Evolutionary conservation across 2,329 filamentous ascomycete species (phyloP).

Genomic region (Mariannaea sp.): DNA sequence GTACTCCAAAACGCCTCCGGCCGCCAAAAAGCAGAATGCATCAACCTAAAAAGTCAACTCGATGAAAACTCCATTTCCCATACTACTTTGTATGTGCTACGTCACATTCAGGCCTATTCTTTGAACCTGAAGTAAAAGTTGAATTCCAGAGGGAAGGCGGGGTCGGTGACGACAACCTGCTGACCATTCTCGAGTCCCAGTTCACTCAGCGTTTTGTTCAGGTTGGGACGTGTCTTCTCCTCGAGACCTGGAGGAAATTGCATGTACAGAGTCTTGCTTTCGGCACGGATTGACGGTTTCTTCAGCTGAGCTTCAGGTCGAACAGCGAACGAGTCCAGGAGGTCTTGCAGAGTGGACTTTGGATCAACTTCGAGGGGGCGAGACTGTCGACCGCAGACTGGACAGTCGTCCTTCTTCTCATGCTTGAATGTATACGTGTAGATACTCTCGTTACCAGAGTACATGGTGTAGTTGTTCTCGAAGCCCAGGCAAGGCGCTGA

Average conservation of each 20-base stretch:
- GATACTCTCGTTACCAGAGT: slow-evolving; percentile 91
- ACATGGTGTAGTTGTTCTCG: slow-evolving; percentile 98
- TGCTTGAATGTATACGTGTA: slow-evolving; percentile 98
- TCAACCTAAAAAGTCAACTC: slow-evolving; percentile 13
- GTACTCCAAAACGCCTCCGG: slow-evolving; percentile 39
- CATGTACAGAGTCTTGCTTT: slow-evolving; percentile 88
- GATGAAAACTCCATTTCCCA: slow-evolving; percentile 24
- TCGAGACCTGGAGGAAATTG: slow-evolving; percentile 81
- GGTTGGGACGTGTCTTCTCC: slow-evolving; percentile 80
- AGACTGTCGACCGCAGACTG: slow-evolving; percentile 86
- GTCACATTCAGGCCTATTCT: slow-evolving; percentile 19
- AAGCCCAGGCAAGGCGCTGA: slow-evolving; percentile 79
- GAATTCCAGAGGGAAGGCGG: slow-evolving; percentile 79
- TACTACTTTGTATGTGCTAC: not conserved
- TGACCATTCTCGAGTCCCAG: slow-evolving; percentile 76
- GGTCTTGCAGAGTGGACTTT: slow-evolving; percentile 75
- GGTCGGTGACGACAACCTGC: slow-evolving; percentile 90
- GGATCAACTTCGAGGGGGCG: slow-evolving; percentile 75
- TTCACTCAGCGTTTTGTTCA: slow-evolving; percentile 76
- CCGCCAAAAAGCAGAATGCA: not conserved
- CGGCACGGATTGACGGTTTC: slow-evolving; percentile 81
- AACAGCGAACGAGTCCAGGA: slow-evolving; percentile 81
- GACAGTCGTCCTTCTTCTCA: slow-evolving; percentile 91
- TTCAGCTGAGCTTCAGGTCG: slow-evolving; percentile 91
- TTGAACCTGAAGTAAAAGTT: slow-evolving; percentile 59